phyloP scores from a whole-genome alignment of 768 basidiomycete species.

The Auricularia sp. region DNA sequence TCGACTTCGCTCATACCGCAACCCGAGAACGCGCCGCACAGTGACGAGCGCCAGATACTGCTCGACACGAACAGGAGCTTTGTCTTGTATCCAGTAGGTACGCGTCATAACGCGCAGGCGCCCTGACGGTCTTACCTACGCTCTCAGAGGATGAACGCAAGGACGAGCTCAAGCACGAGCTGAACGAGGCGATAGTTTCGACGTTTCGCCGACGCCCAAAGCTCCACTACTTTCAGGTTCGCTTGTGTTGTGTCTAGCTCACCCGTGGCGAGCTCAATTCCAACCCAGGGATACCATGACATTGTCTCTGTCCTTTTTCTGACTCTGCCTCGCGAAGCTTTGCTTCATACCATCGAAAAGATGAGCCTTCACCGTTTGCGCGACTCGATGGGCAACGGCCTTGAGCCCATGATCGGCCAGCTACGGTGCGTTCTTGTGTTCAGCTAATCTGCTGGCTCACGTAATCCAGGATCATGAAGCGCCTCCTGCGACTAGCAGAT shows the following conservation, averaged over 20 bases:
- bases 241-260: conserved; percentile 5
- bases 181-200: conserved; percentile 64
- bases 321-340: conserved; percentile 53
- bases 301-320: conserved; percentile 77
- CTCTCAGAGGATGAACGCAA: conserved; percentile 26
- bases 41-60: conserved; percentile 77
- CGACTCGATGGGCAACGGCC: conserved; percentile 78
- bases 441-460: background rate
- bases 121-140: background rate
- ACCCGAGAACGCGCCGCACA: conserved; percentile 30
- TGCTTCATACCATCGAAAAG: conserved; percentile 52
- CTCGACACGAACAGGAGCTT: conserved; percentile 91
- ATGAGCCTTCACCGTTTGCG: conserved; percentile 68
- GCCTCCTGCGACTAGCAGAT: conserved; percentile 62
- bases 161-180: conserved; percentile 42
- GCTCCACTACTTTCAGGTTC: conserved; percentile 76
- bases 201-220: conserved; percentile 63
- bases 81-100: conserved; percentile 85
- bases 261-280: background rate
- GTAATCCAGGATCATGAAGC: conserved; percentile 52
- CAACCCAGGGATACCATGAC: conserved; percentile 76
- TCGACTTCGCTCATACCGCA: background rate
- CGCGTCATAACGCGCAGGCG: conserved; percentile 12
- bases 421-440: conserved; percentile 38
- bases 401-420: conserved; percentile 78